Conservation (phyloP, 2,329 filamentous ascomycete species). For the Exophiala mesophila region DNA sequence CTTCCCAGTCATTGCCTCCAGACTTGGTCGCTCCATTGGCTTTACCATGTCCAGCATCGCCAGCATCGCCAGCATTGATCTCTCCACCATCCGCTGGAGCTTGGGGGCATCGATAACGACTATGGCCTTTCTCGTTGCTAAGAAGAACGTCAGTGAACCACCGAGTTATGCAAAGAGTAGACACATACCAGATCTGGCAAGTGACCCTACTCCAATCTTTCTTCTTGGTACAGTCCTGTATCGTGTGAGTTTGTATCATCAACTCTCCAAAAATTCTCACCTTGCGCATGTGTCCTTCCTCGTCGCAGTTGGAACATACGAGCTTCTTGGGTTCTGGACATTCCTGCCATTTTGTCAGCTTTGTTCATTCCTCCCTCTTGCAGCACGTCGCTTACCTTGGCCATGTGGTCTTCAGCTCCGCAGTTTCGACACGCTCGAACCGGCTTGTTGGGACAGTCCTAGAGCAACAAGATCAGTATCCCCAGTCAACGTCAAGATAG, state of each 20-base stretch:
- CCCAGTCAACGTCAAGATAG: background rate
- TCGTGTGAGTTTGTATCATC: no score
- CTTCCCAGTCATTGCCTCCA: slow-evolving; percentile 14
- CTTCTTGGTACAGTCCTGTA: slow-evolving; percentile 15
- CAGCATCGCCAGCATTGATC: slow-evolving; percentile 16
- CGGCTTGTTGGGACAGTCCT: slow-evolving; percentile 28
- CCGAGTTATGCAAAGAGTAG: background rate
- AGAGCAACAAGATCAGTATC: background rate
- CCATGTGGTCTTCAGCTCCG: slow-evolving; percentile 44
- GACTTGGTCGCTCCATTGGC: background rate
- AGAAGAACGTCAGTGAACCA: background rate
- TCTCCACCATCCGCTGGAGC: slow-evolving; percentile 11
- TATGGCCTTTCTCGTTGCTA: slow-evolving; percentile 21
- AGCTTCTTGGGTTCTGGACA: slow-evolving; percentile 36
- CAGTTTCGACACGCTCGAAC: slow-evolving; percentile 50
- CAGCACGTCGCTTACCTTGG: slow-evolving; percentile 36
- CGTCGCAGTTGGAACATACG: slow-evolving; percentile 42
- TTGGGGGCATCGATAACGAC: slow-evolving; percentile 17
- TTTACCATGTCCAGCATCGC: slow-evolving; percentile 11
- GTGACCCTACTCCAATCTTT: slow-evolving; percentile 19
- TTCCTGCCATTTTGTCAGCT: slow-evolving; percentile 34
- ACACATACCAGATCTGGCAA: slow-evolving; percentile 18
- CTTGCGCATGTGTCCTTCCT: slow-evolving; percentile 14
- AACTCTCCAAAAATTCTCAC: no score
- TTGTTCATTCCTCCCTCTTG: slow-evolving; percentile 28